Evolutionary conservation across 345 rosid genomes (phyloP), one percentile per base, ranked within the genome.

Genomic region (Brassica napus): DNA sequence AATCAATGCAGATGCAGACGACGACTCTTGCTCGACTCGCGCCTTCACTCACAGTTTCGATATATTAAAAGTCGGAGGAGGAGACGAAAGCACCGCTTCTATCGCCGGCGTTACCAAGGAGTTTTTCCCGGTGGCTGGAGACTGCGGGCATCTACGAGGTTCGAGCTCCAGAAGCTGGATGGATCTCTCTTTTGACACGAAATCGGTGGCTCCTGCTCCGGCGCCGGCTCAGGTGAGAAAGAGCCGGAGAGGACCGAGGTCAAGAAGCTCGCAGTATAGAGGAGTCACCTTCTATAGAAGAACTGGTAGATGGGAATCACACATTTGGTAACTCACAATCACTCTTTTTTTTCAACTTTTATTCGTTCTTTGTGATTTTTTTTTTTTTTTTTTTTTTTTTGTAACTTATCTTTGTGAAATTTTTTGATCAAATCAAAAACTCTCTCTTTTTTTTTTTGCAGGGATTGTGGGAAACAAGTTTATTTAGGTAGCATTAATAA

Each of bases 391-490:
- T 21, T 21, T 21, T 21, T 21, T 21, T 21, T 21, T 21, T 21
- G 23, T 21, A 21, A 21, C 23, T 1, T 21, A 21, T 12, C 16
- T 47, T 47, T 14, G 16, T 47, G 55, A 12, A 21, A 21, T 21
- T 21, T 21, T 21, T 21, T 21, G n/a, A 14, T 12, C n/a, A 44
- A 44, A 5, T 49, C 18, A 49, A n/a, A 0, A 52, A 52, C 57
- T 70, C 7, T 44, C 0, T 31, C 44, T 26, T 64, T 18, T 24
- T 44, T 8, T 2, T 8, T 8, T 65, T 16, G 82, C 89, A 94
- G 98, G 98, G 98, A 94, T 79, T 91, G 97, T 76, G 97, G 98
- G 63, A 94, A 92, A 84, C 98, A 94, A 85, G 97, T 94, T 1
- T 94, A 94, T 86, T 77, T 92, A 77, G 98, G 98, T 94, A 86